Conservation (phyloP, 352 stramenopile genomes). For the Phytophthora pini region DNA sequence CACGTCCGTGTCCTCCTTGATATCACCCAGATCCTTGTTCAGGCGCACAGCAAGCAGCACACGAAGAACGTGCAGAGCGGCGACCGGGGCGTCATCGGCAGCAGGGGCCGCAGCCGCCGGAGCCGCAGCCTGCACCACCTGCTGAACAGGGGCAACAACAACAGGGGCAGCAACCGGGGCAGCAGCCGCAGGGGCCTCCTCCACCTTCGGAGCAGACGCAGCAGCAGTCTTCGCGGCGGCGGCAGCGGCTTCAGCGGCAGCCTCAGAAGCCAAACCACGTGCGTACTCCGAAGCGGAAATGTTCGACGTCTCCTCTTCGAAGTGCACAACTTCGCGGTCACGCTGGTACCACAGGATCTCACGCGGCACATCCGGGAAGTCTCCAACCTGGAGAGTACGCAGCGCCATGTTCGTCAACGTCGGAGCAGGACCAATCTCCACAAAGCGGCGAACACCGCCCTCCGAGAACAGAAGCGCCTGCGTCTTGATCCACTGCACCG, state of each 20-base stretch:
- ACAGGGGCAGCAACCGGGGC: conserved; percentile 18
- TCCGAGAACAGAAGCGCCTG: conserved; percentile 78
- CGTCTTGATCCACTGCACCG: conserved; percentile 92
- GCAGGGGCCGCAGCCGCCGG: conserved; percentile 23
- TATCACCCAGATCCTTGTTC: conserved; percentile 76
- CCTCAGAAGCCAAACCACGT: conserved; percentile 34
- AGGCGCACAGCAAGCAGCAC: conserved; percentile 77
- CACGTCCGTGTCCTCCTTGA: conserved; percentile 76
- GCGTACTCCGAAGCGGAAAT: conserved; percentile 74
- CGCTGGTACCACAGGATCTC: conserved; percentile 89
- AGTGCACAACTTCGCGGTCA: conserved; percentile 83
- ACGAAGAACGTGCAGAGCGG: conserved; percentile 70
- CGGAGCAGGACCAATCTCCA: conserved; percentile 85
- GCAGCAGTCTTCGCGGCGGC: conserved; percentile 49
- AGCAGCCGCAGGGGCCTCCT: conserved; percentile 24
- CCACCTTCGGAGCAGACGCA: conserved; percentile 36
- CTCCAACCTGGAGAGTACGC: conserved; percentile 73
- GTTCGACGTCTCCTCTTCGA: conserved; percentile 69
- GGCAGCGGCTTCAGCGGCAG: conserved; percentile 52
- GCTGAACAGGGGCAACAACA: conserved; percentile 26
- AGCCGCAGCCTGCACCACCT: conserved; percentile 31
- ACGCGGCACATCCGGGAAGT: conserved; percentile 59
- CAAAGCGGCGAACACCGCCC: conserved; percentile 65
- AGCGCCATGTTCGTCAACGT: conserved; percentile 89
- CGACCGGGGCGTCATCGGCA: conserved; percentile 67